Percentiles rank a stretch among this genome's conserved stretches.
These are phyloP conservation scores for Penicillium coprophilum DNA, from an alignment of 495 filamentous ascomycete species.

Conservation along the genomic window DNA sequence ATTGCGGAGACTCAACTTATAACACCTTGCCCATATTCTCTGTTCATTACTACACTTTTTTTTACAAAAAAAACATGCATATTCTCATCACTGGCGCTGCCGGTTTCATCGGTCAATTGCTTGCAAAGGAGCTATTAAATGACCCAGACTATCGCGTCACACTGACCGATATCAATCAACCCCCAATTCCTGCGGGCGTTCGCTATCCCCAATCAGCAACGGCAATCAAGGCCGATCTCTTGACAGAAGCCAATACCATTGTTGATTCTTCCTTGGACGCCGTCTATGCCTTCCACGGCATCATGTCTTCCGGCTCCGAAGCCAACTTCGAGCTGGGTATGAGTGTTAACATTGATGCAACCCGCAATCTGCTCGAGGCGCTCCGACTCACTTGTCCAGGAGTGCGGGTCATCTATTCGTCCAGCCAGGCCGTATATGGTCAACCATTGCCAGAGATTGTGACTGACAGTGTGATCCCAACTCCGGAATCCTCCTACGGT, in stretches of 20 bases:
- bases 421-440: slow-evolving; percentile 58
- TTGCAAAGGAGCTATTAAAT: slow-evolving; percentile 59
- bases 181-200: slow-evolving; percentile 51
- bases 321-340: slow-evolving; percentile 70
- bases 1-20: slow-evolving; percentile 31
- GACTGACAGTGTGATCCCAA: slow-evolving; percentile 57
- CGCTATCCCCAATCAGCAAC: slow-evolving; percentile 54
- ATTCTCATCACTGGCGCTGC: slow-evolving; percentile 69
- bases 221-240: slow-evolving; percentile 57
- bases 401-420: slow-evolving; percentile 61
- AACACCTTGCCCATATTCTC: background rate
- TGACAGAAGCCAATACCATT: slow-evolving; percentile 49
- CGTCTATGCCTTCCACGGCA: slow-evolving; percentile 76
- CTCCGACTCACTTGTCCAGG: slow-evolving; percentile 56
- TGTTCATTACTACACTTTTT: background rate
- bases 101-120: slow-evolving; percentile 66
- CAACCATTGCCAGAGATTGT: slow-evolving; percentile 50
- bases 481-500: slow-evolving; percentile 69
- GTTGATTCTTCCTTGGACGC: slow-evolving; percentile 55
- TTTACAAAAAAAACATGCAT: slow-evolving; percentile 46
- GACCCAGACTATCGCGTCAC: slow-evolving; percentile 54
- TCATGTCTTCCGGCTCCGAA: slow-evolving; percentile 75
- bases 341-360: slow-evolving; percentile 68
- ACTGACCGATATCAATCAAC: slow-evolving; percentile 61
- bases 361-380: slow-evolving; percentile 58